Conservation (phyloP, 257 asterid species). For the Linderniella brevidens region DNA sequence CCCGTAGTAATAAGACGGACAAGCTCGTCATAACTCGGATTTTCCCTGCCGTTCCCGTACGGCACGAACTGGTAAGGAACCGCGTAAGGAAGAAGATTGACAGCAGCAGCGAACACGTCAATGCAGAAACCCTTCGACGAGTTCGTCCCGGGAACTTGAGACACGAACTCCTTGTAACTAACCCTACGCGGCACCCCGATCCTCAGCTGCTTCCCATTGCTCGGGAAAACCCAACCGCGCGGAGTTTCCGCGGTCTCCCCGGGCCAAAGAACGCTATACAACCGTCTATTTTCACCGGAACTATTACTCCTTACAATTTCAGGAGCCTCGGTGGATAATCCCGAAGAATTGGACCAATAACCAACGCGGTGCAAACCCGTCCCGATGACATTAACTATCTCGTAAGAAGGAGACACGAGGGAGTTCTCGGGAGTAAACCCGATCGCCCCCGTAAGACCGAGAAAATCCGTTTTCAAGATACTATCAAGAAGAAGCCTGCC, state of each 20-base stretch:
- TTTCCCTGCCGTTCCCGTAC: conserved; percentile 61
- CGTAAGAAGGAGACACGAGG: conserved; percentile 57
- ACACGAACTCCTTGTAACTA: conserved; percentile 58
- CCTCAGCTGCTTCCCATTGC: conserved; percentile 55
- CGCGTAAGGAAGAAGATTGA: conserved; percentile 67
- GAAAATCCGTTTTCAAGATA: conserved; percentile 41
- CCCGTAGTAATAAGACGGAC: conserved; percentile 51
- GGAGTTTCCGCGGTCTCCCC: conserved; percentile 57
- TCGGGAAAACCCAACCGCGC: conserved; percentile 96
- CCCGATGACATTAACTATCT: conserved; percentile 62
- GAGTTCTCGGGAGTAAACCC: conserved; percentile 46
- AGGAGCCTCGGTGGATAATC: conserved; percentile 50
- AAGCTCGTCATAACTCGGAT: conserved; percentile 54
- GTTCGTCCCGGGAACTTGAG: conserved; percentile 51
- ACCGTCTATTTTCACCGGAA: conserved; percentile 24
- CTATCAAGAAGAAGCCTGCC: conserved; percentile 51
- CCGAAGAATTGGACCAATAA: conserved; percentile 77
- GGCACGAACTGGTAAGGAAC: conserved; percentile 74
- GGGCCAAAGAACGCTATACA: conserved; percentile 73
- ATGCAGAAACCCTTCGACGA: conserved; percentile 70
- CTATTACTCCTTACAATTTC: conserved; percentile 42
- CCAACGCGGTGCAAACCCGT: conserved; percentile 70
- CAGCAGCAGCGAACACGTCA: conserved; percentile 82
- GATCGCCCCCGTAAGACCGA: conserved; percentile 61
- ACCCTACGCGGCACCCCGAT: conserved; percentile 81